phyloP scores from a whole-genome alignment of 352 stramenopile genomes.

The Pythium rhizo-oryzae region DNA sequence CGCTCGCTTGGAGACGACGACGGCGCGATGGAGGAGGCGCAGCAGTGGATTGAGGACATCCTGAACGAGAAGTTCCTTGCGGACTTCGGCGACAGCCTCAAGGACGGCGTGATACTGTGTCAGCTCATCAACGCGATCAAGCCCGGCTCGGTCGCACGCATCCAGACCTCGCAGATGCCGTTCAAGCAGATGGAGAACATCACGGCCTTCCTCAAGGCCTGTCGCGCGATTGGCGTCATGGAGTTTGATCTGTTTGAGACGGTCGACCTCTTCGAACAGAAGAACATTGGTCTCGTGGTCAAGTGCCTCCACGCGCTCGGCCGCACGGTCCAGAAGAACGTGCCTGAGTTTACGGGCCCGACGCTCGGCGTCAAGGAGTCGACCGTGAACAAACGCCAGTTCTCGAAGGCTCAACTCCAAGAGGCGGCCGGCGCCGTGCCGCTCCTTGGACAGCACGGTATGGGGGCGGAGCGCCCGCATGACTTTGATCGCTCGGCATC shows the following conservation, averaged over 20 bases:
- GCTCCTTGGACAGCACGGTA: constrained; percentile 57
- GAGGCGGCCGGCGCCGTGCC: constrained; percentile 61
- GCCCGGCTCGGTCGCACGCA: constrained; percentile 55
- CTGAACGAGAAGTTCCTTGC: constrained; percentile 66
- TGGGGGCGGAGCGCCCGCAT: constrained; percentile 48
- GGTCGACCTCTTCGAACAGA: constrained; percentile 89
- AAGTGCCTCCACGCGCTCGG: constrained; percentile 79
- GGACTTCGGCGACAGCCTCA: constrained; percentile 69
- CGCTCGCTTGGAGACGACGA: constrained; percentile 17
- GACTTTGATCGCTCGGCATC: constrained; percentile 71
- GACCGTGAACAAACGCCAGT: constrained; percentile 75
- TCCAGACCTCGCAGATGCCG: constrained; percentile 87
- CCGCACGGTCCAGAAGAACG: constrained; percentile 74
- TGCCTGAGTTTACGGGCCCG: constrained; percentile 67
- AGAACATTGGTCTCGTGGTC: constrained; percentile 83
- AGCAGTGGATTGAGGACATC: constrained; percentile 81
- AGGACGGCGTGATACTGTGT: constrained; percentile 87
- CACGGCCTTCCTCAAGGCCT: constrained; percentile 83
- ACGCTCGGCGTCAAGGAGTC: constrained; percentile 83
- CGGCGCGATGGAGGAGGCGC: constrained; percentile 48
- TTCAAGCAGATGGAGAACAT: constrained; percentile 96
- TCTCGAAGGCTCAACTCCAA: constrained; percentile 65
- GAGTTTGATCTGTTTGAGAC: constrained; percentile 93
- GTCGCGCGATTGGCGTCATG: constrained; percentile 79
- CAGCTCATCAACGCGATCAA: constrained; percentile 84